A percentile compares a stretch with the other conserved stretches of the same genome.
phyloP scores from a whole-genome alignment of 192 early-diverging fungal species.

The Rhizophagus clarus region DNA sequence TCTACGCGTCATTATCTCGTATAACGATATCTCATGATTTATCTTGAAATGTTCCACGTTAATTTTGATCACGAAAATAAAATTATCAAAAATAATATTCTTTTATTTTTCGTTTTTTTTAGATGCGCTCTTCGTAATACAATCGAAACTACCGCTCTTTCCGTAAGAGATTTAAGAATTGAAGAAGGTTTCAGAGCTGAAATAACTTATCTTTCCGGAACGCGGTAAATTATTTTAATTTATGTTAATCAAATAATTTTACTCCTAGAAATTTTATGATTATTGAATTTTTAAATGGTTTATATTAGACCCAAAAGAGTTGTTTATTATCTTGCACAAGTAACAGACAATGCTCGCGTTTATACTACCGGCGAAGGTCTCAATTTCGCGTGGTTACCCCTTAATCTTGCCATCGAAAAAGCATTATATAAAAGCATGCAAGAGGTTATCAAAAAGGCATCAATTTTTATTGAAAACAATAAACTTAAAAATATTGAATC shows the following conservation, averaged over 20 bases:
- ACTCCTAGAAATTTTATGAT: background rate
- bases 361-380: conserved; percentile 67
- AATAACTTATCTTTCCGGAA: conserved; percentile 81
- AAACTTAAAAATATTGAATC: conserved; percentile 42
- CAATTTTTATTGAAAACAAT: conserved; percentile 62
- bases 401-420: conserved; percentile 69
- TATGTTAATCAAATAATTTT: background rate
- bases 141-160: conserved; percentile 72
- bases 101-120: conserved; percentile 20
- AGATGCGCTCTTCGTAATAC: conserved; percentile 82
- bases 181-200: conserved; percentile 76
- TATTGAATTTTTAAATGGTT: background rate
- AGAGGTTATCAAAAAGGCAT: conserved; percentile 72
- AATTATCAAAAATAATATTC: background rate
- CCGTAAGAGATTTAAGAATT: conserved; percentile 66
- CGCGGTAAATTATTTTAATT: conserved; percentile 44
- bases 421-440: conserved; percentile 80
- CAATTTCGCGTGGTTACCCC: conserved; percentile 71
- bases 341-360: conserved; percentile 60
- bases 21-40: too few relatives aligned
- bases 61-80: background rate
- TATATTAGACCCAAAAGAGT: conserved; percentile 71
- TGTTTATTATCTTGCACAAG: conserved; percentile 77
- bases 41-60: background rate
- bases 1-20: background rate